phyloP scores from a whole-genome alignment of 306 rosid species.

The cucumber (Cucumis sativus) region Cucumber_9930_V3 NC_026659.2:3617501-3618000 shows the following conservation, averaged over 20 bases:
- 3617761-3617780: neutral
- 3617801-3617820: neutral
- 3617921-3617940: constrained; percentile 89
- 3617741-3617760: neutral
- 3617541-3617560: constrained; percentile 11
- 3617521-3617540: constrained; percentile 1
- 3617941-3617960: constrained; percentile 90
- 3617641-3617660: neutral
- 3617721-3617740: neutral
- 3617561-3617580: constrained; percentile 5
- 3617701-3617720: neutral
- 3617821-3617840: neutral
- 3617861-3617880: constrained; percentile 15
- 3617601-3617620: neutral
- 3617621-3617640: neutral
- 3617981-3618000: constrained; percentile 26
- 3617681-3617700: neutral
- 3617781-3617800: neutral
- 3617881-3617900: neutral
- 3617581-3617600: constrained; percentile 5
- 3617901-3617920: constrained; percentile 42
- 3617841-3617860: constrained; percentile 1
- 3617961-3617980: constrained; percentile 74
- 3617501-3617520: neutral
- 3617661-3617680: neutral